Evolutionary conservation across 306 rosid species (phyloP).

Genomic region (Hippophae tibetana): DNA sequence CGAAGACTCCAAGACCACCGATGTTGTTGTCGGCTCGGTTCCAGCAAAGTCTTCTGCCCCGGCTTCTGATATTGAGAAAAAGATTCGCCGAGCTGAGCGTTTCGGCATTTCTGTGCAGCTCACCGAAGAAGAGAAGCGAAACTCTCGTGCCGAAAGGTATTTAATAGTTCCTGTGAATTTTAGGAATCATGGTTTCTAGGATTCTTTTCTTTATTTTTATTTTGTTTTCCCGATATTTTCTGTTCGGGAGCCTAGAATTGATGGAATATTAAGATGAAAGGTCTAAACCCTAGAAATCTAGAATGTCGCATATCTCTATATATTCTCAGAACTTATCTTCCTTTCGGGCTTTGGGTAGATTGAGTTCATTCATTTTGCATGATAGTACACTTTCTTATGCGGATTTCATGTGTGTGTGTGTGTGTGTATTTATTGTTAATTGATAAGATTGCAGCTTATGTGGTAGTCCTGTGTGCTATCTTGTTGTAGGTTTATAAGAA

Average conservation of each 20-base stretch:
- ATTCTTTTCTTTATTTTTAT: neutral
- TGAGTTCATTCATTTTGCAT: too few species aligned
- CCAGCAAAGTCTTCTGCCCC: slow-evolving; percentile 17
- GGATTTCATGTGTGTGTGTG: too few species aligned
- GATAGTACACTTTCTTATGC: too few species aligned
- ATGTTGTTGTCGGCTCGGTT: slow-evolving; percentile 6
- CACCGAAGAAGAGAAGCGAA: slow-evolving; percentile 74
- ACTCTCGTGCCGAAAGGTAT: slow-evolving; percentile 85
- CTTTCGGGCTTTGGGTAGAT: too few species aligned
- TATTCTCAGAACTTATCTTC: too few species aligned
- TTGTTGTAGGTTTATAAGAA: too few species aligned
- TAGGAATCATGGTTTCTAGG: neutral
- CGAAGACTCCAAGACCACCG: slow-evolving; percentile 23
- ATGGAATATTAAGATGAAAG: neutral
- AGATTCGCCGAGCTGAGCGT: slow-evolving; percentile 82
- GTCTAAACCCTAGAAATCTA: too few species aligned
- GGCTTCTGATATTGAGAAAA: slow-evolving; percentile 51
- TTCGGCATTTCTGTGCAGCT: slow-evolving; percentile 76
- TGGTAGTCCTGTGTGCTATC: too few species aligned
- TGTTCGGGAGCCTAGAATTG: neutral
- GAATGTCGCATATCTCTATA: too few species aligned
- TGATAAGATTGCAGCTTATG: too few species aligned
- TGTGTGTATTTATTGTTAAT: too few species aligned
- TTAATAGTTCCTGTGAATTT: neutral
- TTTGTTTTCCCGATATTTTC: neutral